A percentile compares a stretch with the other conserved stretches of the same genome.
Evolutionary conservation across 2,329 filamentous ascomycete genomes (phyloP).

Genomic region (Colletotrichum spaethianum): DNA sequence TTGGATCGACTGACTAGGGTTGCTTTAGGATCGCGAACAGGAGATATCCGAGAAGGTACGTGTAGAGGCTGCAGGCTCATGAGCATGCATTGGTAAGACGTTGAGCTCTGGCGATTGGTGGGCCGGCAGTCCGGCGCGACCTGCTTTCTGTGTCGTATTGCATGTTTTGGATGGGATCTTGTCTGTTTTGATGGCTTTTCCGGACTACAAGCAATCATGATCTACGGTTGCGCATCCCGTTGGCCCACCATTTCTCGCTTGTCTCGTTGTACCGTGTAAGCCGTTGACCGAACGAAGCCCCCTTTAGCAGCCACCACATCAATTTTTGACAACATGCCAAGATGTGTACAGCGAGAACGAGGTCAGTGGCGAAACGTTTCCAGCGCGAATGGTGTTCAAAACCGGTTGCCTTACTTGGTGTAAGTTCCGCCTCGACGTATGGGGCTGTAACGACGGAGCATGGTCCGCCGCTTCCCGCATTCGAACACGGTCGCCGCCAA

Average conservation of each 20-base stretch:
- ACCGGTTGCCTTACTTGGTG: neutral
- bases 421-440: conserved; percentile 17
- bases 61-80: neutral
- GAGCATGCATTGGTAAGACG: neutral
- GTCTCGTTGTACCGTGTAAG: neutral
- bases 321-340: neutral
- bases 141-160: conserved; percentile 20
- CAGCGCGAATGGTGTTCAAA: neutral
- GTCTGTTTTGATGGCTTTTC: neutral
- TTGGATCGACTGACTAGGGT: conserved; percentile 15
- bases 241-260: conserved; percentile 1
- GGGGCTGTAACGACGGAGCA: conserved; percentile 36
- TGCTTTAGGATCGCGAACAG: conserved; percentile 15
- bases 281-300: neutral
- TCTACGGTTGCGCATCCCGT: conserved; percentile 17
- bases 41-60: conserved; percentile 10
- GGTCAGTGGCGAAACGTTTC: neutral
- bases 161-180: conserved; percentile 1
- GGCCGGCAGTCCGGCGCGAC: conserved; percentile 4
- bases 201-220: conserved; percentile 3
- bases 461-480: conserved; percentile 33
- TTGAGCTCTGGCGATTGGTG: neutral
- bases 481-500: conserved; percentile 18
- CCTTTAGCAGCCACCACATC: neutral
- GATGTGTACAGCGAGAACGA: neutral